Conservation (phyloP, 345 rosid species). For the Citrus reticulata region DNA sequence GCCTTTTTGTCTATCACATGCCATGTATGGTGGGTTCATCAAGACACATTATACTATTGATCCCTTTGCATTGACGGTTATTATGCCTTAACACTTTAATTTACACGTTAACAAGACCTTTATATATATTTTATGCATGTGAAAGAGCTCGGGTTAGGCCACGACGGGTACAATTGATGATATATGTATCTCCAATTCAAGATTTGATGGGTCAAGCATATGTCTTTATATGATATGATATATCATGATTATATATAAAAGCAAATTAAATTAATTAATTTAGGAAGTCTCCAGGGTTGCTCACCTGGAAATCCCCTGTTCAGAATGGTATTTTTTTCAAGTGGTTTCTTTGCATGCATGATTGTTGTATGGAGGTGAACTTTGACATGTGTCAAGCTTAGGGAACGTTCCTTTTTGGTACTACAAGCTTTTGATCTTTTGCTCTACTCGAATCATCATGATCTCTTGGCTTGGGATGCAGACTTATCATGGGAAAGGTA, state of each 20-base stretch:
- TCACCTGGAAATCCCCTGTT: neutral
- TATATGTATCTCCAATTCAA: neutral
- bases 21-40: neutral
- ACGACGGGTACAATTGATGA: too few species aligned
- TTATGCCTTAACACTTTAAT: neutral
- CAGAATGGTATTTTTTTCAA: neutral
- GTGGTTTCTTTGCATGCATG: neutral
- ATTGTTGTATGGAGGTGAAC: neutral
- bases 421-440: neutral
- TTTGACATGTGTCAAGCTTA: neutral
- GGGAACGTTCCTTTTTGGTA: neutral
- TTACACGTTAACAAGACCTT: neutral
- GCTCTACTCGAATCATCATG: neutral
- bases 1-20: neutral
- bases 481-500: neutral
- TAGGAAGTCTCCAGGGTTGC: conserved; percentile 9
- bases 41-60: neutral
- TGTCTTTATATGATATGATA: neutral
- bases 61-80: neutral
- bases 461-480: neutral
- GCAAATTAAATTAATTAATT: neutral
- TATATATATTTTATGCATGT: too few species aligned
- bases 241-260: neutral
- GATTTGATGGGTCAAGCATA: conserved; percentile 17
- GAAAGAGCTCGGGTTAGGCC: too few species aligned